These are phyloP conservation scores for Paramecium tetraurelia DNA, from an alignment of 73 alveolate species.

Conservation along the genomic window DNA sequence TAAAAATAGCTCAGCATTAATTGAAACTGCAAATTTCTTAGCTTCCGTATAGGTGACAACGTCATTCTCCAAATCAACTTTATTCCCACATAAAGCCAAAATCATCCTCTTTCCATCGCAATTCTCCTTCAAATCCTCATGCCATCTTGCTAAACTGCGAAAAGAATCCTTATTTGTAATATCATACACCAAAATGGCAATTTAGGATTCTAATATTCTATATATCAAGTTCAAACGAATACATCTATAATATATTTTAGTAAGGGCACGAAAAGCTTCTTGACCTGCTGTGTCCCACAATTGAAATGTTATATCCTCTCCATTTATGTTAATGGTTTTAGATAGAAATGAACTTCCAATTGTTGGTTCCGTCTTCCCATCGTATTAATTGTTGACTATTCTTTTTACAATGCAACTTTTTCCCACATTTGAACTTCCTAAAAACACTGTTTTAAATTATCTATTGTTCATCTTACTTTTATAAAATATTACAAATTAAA, in stretches of 20 bases:
- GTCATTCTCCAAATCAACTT: background rate
- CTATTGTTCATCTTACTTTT: background rate
- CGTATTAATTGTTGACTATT: background rate
- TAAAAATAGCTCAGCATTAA: background rate
- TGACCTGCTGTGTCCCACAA: conserved; percentile 82
- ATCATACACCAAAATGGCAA: conserved; percentile 81
- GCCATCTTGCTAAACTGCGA: conserved; percentile 75
- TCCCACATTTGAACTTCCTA: background rate
- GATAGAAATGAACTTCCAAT: conserved; percentile 94
- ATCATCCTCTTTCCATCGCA: conserved; percentile 64
- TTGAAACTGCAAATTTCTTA: background rate
- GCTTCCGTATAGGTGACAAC: background rate
- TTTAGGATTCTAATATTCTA: background rate
- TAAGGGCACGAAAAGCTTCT: conserved; percentile 73
- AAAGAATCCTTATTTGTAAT: conserved; percentile 70
- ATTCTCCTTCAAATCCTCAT: conserved; percentile 76
- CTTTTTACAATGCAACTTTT: background rate
- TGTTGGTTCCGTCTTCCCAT: conserved; percentile 66
- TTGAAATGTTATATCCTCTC: conserved; percentile 76
- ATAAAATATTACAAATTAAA: background rate
- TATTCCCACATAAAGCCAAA: background rate
- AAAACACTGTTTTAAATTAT: background rate
- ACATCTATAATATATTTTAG: background rate
- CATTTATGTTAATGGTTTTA: conserved; percentile 83
- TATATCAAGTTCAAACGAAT: background rate